Evolutionary conservation across 2,329 filamentous ascomycete species (phyloP), one percentile per base, ranked within the genome.

Genomic region (Aureobasidium sp.): DNA sequence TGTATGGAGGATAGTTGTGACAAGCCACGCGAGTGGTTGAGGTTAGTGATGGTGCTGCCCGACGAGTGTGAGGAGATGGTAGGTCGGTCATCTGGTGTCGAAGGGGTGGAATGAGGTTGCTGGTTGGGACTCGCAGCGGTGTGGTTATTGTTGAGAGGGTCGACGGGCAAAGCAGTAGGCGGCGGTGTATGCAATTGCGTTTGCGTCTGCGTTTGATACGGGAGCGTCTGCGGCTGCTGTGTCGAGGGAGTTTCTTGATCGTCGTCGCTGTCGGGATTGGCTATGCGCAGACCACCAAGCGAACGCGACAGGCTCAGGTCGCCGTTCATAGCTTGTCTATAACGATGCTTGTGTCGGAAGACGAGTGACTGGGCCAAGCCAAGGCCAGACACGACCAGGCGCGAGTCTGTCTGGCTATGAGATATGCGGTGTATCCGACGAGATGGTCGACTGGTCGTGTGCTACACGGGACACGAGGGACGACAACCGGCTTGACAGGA

Each of bases 281-380:
- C 93, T 75, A 99, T 97, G 75, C 93, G 90, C 76, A 99, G 81
- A 71, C 93, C 93, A 72, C 94, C 94, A 71, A 97, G 83, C 72
- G 91, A 90, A 79, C 92, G 89, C 72, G 91, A 94, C 68, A 97
- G 85, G 77, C 90, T 96, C 74, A 96, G 79, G 80, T 96, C 91
- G 76, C 90, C 90, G 79, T 91, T 90, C 91, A 97, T 97, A 75
- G 73, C 82, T 64, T 52, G 37, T 50, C 44, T 37, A 50, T 46
- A 44, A 36, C 5, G 46, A 47, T 48, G 41, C 42, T 48, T 46
- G 9, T 34, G 52, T 13, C n/a, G 20, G 20, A 48, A 42, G 47
- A 61, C 64, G 59, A 53, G 57, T 62, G 59, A 60, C 60, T 48
- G 62, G 53, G 62, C 50, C 63, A 58, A 64, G 66, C 64, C 67